A percentile compares a stretch with the other conserved stretches of the same genome.
Conservation (phyloP, 768 basidiomycete species). For the Suillus sp. region DNA sequence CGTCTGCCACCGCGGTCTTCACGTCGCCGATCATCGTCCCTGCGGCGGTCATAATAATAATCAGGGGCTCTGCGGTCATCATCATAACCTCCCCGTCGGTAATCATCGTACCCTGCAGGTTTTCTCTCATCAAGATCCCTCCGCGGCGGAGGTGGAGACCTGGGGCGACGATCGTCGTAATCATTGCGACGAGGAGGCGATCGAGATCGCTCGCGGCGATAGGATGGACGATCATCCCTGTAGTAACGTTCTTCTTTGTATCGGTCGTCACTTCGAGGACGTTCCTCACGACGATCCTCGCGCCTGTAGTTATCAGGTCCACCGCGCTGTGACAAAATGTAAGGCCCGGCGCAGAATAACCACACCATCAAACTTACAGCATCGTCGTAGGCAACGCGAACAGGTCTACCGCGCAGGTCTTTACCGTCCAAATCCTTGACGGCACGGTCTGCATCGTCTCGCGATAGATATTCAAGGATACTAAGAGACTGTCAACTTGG, state of each 20-base stretch:
- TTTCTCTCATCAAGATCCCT: conserved; percentile 84
- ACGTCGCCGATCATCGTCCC: conserved; percentile 68
- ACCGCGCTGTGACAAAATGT: conserved; percentile 47
- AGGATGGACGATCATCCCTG: conserved; percentile 46
- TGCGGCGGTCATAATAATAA: conserved; percentile 85
- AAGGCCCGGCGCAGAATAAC: conserved; percentile 1
- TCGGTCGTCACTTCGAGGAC: conserved; percentile 51
- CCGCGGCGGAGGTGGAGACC: conserved; percentile 73
- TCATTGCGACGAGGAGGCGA: conserved; percentile 77
- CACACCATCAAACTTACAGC: conserved; percentile 44
- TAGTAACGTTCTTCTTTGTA: conserved; percentile 60
- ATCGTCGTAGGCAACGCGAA: conserved; percentile 70
- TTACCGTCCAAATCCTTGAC: conserved; percentile 83
- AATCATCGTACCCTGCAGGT: conserved; percentile 92
- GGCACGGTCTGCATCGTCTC: conserved; percentile 93
- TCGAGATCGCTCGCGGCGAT: conserved; percentile 81
- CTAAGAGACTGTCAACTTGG: conserved; percentile 40
- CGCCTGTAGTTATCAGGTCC: conserved; percentile 76
- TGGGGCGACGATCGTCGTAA: conserved; percentile 76
- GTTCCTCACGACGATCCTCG: conserved; percentile 59
- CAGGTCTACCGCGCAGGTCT: conserved; percentile 82
- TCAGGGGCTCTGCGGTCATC: conserved; percentile 84
- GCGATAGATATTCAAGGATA: conserved; percentile 85
- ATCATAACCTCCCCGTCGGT: conserved; percentile 76
- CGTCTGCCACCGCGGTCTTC: conserved; percentile 74